A percentile compares a stretch with the other conserved stretches of the same genome.
Conservation (phyloP, 441 rosid species). For the Geranium incanum region DNA sequence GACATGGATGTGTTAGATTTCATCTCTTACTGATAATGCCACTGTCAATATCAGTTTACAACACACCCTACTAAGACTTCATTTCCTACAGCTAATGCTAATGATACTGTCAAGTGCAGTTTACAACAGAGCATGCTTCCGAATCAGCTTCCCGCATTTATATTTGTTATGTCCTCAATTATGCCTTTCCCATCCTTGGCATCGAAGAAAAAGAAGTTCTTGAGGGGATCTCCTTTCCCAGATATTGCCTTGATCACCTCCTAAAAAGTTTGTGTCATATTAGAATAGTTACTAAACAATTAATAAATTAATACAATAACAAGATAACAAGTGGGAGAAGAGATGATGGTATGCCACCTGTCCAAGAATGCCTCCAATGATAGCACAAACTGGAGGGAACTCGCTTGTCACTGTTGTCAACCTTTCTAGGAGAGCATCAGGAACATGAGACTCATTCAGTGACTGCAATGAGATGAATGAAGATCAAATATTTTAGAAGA, state of each 20-base stretch:
- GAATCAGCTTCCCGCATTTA: constrained; percentile 22
- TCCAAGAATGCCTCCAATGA: constrained; percentile 76
- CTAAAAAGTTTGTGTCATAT: constrained; percentile 26
- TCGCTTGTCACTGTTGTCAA: constrained; percentile 40
- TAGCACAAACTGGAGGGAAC: constrained; percentile 81
- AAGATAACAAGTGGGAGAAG: not conserved
- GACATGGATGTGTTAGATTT: no score
- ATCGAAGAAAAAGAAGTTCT: constrained; percentile 26
- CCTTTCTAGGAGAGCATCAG: constrained; percentile 56
- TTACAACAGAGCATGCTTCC: not conserved
- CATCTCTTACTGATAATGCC: no score
- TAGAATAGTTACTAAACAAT: not conserved
- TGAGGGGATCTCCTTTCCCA: constrained; percentile 68
- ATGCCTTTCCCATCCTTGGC: constrained; percentile 40
- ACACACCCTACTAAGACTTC: not conserved
- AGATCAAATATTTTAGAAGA: constrained; percentile 3
- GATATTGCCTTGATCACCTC: constrained; percentile 89
- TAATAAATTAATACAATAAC: not conserved
- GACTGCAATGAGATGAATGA: constrained; percentile 37
- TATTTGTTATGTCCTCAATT: constrained; percentile 60
- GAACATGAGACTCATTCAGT: constrained; percentile 46
- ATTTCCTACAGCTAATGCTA: not conserved
- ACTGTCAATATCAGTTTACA: no score
- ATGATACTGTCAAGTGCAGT: constrained; percentile 5
- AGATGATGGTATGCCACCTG: constrained; percentile 41